These are phyloP conservation scores for Populus hybrid DNA, from an alignment of 441 rosid genomes.

Conservation along the genomic window DNA sequence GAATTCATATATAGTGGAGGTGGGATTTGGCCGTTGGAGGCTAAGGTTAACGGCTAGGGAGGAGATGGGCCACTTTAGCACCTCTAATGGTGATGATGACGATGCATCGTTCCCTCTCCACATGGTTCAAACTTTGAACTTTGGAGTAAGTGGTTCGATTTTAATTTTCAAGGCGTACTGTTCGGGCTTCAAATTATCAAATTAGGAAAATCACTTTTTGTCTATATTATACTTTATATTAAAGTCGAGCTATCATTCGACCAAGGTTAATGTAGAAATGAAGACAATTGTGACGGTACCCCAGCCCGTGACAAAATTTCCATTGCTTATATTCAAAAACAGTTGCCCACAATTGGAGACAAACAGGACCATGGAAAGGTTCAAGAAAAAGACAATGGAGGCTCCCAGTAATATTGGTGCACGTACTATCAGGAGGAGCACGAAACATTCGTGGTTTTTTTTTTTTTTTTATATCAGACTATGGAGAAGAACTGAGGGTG, in stretches of 20 bases:
- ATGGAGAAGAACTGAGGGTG: too few relatives aligned
- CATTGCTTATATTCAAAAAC: neutral
- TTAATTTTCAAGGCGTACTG: too few relatives aligned
- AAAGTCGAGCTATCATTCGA: neutral
- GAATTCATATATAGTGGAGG: constrained; percentile 13
- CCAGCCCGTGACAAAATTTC: neutral
- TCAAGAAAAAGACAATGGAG: too few relatives aligned
- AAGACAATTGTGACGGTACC: neutral
- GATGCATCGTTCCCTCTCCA: constrained; percentile 23
- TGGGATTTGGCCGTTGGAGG: constrained; percentile 29
- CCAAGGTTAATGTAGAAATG: neutral
- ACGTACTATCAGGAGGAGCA: too few relatives aligned
- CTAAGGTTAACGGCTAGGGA: constrained; percentile 30
- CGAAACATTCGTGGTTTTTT: too few relatives aligned
- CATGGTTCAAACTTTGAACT: constrained; percentile 11
- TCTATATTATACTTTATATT: too few relatives aligned
- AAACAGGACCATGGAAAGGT: neutral
- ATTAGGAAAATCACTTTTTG: neutral
- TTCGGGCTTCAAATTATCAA: neutral
- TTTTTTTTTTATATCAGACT: too few relatives aligned
- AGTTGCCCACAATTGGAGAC: neutral
- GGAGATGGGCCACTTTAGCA: constrained; percentile 7
- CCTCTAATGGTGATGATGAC: constrained; percentile 3
- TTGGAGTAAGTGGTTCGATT: neutral
- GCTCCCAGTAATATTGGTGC: too few relatives aligned